Evolutionary conservation across 2,329 filamentous ascomycete genomes (phyloP), one percentile per base, ranked within the genome.

Genomic region (Verticillium nubilum): DNA sequence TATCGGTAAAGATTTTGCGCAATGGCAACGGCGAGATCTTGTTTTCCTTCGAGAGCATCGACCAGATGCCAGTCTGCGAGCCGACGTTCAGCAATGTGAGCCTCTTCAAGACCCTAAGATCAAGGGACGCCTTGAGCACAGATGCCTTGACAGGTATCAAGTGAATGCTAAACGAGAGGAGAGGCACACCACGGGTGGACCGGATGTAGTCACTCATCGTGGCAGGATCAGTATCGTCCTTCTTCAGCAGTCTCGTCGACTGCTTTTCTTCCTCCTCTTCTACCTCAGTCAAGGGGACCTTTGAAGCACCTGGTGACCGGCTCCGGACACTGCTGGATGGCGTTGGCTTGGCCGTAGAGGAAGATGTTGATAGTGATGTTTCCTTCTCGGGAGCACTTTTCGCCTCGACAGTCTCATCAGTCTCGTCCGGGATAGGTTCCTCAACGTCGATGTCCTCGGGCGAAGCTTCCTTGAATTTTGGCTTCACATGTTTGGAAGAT

Each of bases 51-150:
- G 77, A 72, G 50, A 89, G 70, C 59, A 82, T 70, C 1, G 76
- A 73, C 86, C 86, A 89, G 62, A 89, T 81, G 0, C 80, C 74
- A 28, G 76, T 76, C 67, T 89, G 86, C 5, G 80, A 75, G 1
- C 86, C 86, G 19, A 88, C 85, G 62, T 86, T 87, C 53, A 89
- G 78, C 26, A 89, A 74, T 1, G 84, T 86, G 19, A 89, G 73
- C 54, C 77, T 78, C 63, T 74, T 80, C n/a, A 89, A 73, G 4
- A 75, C 74, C n/a, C 74, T 74, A 3, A 89, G 66, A 64, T 89
- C 84, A 35, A 89, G 72, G 0, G 83, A 82, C 28, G 78, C 76
- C 19, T 76, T 79, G 9, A 89, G 67, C 0, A 87, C 78, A 0
- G 81, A 82, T 2, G 85, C 76, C 68, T 83, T 86, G 64, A 86